Conservation (phyloP, 805 yeast species). For the Schizosaccharomyces lindneri region DNA sequence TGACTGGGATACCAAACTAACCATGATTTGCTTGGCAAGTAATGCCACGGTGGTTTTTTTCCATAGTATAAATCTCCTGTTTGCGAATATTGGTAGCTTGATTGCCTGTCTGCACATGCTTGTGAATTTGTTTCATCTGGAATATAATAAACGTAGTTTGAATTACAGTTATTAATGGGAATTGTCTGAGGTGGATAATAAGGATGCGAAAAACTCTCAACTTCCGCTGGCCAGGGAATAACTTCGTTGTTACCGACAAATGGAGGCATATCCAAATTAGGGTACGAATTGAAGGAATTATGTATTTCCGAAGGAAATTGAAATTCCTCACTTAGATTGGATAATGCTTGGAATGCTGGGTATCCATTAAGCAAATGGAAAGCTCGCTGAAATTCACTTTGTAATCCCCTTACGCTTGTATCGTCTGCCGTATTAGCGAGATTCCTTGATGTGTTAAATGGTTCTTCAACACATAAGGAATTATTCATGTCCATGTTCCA, state of each 20-base stretch:
- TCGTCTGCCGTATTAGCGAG: conserved; percentile 12
- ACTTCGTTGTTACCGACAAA: too few species aligned
- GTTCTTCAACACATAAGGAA: conserved; percentile 11
- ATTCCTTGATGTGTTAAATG: conserved; percentile 8
- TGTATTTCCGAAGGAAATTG: not conserved
- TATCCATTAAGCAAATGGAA: not conserved
- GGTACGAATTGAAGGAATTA: not conserved
- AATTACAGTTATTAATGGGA: not conserved
- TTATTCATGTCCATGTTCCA: conserved; percentile 10
- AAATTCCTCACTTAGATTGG: not conserved
- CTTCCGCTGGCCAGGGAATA: not conserved
- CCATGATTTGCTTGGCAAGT: not conserved
- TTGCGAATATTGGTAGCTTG: too few species aligned
- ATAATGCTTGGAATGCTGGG: not conserved
- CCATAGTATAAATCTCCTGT: too few species aligned
- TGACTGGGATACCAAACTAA: not conserved
- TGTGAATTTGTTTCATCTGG: not conserved
- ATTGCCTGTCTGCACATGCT: not conserved
- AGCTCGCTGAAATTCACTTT: not conserved
- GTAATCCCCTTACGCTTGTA: conserved; percentile 5
- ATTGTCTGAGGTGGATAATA: not conserved
- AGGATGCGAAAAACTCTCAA: not conserved
- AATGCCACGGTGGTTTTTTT: not conserved
- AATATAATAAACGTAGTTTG: not conserved
- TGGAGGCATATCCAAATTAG: too few species aligned